Evolutionary conservation across 495 filamentous ascomycete species (phyloP), one percentile per base, ranked within the genome.

Genomic region (Evansstolkia leycettana): DNA sequence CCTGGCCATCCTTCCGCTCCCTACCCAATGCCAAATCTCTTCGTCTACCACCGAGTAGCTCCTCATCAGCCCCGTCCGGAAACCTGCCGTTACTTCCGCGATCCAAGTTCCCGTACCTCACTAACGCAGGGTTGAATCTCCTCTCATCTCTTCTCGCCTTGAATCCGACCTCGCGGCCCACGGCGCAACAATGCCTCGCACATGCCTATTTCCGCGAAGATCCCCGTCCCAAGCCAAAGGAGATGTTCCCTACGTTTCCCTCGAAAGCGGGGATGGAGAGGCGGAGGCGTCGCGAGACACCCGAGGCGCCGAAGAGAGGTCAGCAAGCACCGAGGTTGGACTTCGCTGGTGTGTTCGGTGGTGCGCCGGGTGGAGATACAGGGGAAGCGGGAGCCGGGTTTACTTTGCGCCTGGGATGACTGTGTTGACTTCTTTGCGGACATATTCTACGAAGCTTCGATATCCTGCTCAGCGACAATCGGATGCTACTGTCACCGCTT

Each of bases 251-350:
- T 11, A 88, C 84, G 0, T 98, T 94, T 51, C 90, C 90, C 1
- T 87, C 80, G 33, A 95, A 94, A 58, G 90, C 89, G 0, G 85
- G 86, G 1, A 82, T 89, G 69, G 90, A 98, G 69, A 82, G 78
- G 51, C 56, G 87, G 46, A 64, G 84, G 40, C 62, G 72, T 19
- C 55, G 75, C 17, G 77, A 71, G 38, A 94, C 80, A 28, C 90
- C 90, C 2, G 80, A 84, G 48, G 90, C 90, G n/a, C 90, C 90
- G 2, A 78, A 72, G 20, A 61, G 86, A 5, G 89, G 88, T 0
- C 75, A 62, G 35, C 59, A 81, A 46, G 82, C 77, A 33, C 78
- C 76, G 1, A 70, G 57, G 33, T 60, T 87, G 32, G 59, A 73
- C 39, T 71, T 86, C 42, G 67, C 60, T 25, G 84, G 89, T 58